Conservation (phyloP, 441 rosid genomes). For the Populus hybrid region DNA sequence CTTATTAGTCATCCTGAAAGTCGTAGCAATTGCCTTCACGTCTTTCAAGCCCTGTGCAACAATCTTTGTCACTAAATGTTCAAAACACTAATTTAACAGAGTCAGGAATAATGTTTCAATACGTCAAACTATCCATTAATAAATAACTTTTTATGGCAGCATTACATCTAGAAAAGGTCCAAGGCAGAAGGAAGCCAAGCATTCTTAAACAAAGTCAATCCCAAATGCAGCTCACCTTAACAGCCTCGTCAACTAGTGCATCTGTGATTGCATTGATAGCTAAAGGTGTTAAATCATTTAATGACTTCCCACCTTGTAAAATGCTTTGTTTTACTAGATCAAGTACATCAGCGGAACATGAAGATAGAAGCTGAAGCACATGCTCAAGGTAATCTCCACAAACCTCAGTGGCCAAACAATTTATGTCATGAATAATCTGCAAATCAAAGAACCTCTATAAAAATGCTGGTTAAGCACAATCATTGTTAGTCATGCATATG, state of each 20-base stretch:
- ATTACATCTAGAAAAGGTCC: background rate
- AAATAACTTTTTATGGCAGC: background rate
- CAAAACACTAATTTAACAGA: background rate
- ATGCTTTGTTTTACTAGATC: slow-evolving; percentile 79
- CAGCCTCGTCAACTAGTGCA: slow-evolving; percentile 76
- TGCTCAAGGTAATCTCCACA: slow-evolving; percentile 64
- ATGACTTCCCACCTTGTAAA: slow-evolving; percentile 58
- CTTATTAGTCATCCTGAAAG: slow-evolving; percentile 87
- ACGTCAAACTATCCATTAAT: background rate
- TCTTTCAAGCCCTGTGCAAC: slow-evolving; percentile 69
- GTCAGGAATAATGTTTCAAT: background rate
- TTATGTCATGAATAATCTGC: slow-evolving; percentile 90
- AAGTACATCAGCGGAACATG: slow-evolving; percentile 66
- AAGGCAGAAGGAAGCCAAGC: slow-evolving; percentile 8
- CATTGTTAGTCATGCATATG: slow-evolving; percentile 5
- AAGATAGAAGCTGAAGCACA: slow-evolving; percentile 57
- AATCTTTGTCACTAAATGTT: slow-evolving; percentile 5
- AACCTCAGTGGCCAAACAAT: slow-evolving; percentile 58
- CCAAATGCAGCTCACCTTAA: slow-evolving; percentile 58
- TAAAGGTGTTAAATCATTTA: slow-evolving; percentile 55
- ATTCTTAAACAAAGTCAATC: background rate
- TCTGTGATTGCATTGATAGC: slow-evolving; percentile 58
- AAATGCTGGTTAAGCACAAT: slow-evolving; percentile 19
- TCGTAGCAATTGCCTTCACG: slow-evolving; percentile 83
- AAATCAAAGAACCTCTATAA: slow-evolving; percentile 31